These are phyloP conservation scores for Penicillium ochrochloron DNA, from an alignment of 495 filamentous ascomycete genomes.

Conservation along the genomic window DNA sequence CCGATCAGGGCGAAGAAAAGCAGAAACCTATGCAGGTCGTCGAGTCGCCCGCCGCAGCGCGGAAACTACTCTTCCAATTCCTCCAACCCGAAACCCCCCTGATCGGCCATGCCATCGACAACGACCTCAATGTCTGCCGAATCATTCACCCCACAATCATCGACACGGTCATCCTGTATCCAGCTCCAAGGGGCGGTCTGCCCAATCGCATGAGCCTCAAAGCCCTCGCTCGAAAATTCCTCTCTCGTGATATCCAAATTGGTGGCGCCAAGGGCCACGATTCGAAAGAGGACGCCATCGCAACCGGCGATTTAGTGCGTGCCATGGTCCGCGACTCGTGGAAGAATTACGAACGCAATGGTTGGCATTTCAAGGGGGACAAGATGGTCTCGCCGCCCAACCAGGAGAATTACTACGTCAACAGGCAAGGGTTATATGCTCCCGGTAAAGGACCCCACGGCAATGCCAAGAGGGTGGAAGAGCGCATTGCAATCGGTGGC, in stretches of 20 bases:
- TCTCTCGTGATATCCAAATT: conserved; percentile 78
- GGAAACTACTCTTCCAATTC: conserved; percentile 70
- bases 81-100: conserved; percentile 77
- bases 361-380: conserved; percentile 65
- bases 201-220: conserved; percentile 78
- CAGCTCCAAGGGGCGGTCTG: conserved; percentile 68
- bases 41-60: conserved; percentile 69
- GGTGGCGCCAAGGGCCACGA: conserved; percentile 78
- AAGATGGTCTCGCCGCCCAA: conserved; percentile 53
- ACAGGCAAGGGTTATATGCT: not conserved
- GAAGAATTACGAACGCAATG: conserved; percentile 62
- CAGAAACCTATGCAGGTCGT: conserved; percentile 65
- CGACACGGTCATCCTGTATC: conserved; percentile 85
- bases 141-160: conserved; percentile 84
- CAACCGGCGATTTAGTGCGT: conserved; percentile 83
- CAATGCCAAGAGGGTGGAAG: not conserved
- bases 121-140: conserved; percentile 83
- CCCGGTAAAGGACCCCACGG: not conserved
- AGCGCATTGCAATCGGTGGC: conserved; percentile 15
- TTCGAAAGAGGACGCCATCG: conserved; percentile 83
- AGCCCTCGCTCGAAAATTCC: conserved; percentile 62
- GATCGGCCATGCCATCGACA: conserved; percentile 93
- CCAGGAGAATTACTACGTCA: not conserved
- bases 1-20: conserved; percentile 21
- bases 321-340: conserved; percentile 67